phyloP scores from a whole-genome alignment of 371 early-diverging fungal species.

The Blakeslea trispora region DNA sequence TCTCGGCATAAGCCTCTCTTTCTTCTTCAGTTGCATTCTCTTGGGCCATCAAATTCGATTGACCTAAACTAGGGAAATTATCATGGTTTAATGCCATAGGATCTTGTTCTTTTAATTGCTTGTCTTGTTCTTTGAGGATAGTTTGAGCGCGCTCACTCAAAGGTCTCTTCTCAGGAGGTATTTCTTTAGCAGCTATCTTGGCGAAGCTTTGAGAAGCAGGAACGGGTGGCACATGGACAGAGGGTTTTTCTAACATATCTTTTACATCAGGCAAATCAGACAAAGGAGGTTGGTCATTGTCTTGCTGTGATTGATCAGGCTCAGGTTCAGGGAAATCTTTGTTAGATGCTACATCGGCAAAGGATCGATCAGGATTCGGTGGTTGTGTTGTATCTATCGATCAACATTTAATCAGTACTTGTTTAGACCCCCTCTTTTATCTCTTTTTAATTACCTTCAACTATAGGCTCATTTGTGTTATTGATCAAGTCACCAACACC shows the following conservation, averaged over 20 bases:
- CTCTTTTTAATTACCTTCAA: slow-evolving; percentile 9
- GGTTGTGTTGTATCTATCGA: slow-evolving; percentile 28
- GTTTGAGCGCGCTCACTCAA: slow-evolving; percentile 24
- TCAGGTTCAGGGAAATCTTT: slow-evolving; percentile 37
- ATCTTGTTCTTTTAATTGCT: not conserved
- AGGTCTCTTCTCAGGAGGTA: slow-evolving; percentile 27
- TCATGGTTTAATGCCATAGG: slow-evolving; percentile 30
- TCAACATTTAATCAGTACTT: not conserved
- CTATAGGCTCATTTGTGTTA: not conserved
- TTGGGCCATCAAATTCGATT: slow-evolving; percentile 35
- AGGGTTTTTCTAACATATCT: slow-evolving; percentile 39
- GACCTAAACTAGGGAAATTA: slow-evolving; percentile 40
- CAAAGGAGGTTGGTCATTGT: slow-evolving; percentile 10
- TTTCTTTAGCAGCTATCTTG: slow-evolving; percentile 40
- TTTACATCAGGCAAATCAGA: slow-evolving; percentile 46
- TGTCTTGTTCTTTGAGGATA: slow-evolving; percentile 14
- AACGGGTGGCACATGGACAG: slow-evolving; percentile 41
- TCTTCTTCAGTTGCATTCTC: slow-evolving; percentile 26
- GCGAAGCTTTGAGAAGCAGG: slow-evolving; percentile 43
- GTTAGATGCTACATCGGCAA: slow-evolving; percentile 43
- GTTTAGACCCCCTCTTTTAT: not conserved
- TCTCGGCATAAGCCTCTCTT: slow-evolving; percentile 30
- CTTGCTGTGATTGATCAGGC: slow-evolving; percentile 11
- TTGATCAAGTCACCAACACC: slow-evolving; percentile 39
- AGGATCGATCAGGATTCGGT: slow-evolving; percentile 44